A percentile compares a stretch with the other conserved stretches of the same genome.
Evolutionary conservation across 1,284 basidiomycete species (phyloP).

Genomic region (Grifola frondosa): DNA sequence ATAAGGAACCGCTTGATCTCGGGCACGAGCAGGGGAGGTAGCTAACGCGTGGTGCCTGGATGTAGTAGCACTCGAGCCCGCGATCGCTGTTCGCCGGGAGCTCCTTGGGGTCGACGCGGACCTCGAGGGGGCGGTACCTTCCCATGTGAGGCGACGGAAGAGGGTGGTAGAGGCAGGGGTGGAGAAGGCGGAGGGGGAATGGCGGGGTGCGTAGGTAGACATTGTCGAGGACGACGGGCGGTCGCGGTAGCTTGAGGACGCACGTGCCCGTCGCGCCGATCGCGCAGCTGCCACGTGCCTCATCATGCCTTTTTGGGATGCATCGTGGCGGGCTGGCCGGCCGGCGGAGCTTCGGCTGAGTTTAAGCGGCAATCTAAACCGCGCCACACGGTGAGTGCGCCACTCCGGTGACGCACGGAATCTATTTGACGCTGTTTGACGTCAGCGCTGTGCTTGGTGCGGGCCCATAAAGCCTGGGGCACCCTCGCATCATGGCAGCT

Average conservation of each 20-base stretch:
- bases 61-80: constrained; percentile 81
- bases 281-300: too few relatives aligned
- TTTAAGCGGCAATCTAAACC: too few relatives aligned
- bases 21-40: constrained; percentile 87
- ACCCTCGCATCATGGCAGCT: constrained; percentile 6
- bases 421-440: constrained; percentile 13
- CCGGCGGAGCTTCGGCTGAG: too few relatives aligned
- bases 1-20: constrained; percentile 84
- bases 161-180: constrained; percentile 64
- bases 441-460: constrained; percentile 7
- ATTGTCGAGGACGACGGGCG: constrained; percentile 34
- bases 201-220: constrained; percentile 60
- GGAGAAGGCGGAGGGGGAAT: constrained; percentile 51
- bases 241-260: constrained; percentile 2
- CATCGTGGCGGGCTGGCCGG: too few relatives aligned
- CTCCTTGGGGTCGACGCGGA: constrained; percentile 81
- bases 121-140: constrained; percentile 81
- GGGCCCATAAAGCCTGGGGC: constrained; percentile 15
- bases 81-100: constrained; percentile 85
- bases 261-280: constrained; percentile 10
- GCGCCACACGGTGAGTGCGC: too few relatives aligned
- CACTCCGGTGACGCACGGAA: too few relatives aligned
- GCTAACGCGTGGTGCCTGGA: constrained; percentile 84
- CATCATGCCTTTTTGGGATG: too few relatives aligned
- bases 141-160: constrained; percentile 80